Evolutionary conservation across 208 protist genomes (phyloP).

Genomic region (Trypanosoma boissoni): DNA sequence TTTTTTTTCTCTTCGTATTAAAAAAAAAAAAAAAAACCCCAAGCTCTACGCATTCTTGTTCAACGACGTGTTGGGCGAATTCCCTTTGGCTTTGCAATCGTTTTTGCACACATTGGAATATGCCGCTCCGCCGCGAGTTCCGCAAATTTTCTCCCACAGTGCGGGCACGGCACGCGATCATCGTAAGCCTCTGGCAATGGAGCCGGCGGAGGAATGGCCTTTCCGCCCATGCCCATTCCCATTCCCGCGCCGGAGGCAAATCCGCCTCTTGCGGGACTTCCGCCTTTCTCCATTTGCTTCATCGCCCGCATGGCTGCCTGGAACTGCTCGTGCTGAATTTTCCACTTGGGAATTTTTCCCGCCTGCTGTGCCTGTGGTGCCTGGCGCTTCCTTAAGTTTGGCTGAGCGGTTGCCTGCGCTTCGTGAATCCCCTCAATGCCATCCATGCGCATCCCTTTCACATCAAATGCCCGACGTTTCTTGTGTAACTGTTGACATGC

Average conservation of each 20-base stretch:
- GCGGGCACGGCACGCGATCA: conserved; percentile 82
- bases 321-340: conserved; percentile 88
- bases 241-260: neutral
- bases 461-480: conserved; percentile 67
- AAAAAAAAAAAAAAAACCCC: no score
- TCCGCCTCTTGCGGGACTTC: neutral
- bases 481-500: conserved; percentile 63
- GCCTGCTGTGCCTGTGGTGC: neutral
- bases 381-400: neutral
- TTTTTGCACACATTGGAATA: conserved; percentile 89
- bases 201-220: conserved; percentile 25
- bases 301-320: conserved; percentile 85
- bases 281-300: conserved; percentile 29
- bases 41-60: neutral
- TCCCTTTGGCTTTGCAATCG: conserved; percentile 83
- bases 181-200: conserved; percentile 54
- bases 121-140: conserved; percentile 76
- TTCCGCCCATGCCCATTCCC: conserved; percentile 4
- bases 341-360: conserved; percentile 86
- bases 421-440: conserved; percentile 74
- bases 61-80: conserved; percentile 60
- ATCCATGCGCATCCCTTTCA: conserved; percentile 60
- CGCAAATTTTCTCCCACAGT: conserved; percentile 89
- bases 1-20: neutral
- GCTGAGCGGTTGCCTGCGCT: conserved; percentile 13